Conservation (phyloP, 768 basidiomycete species). For the Cystobasidiopsis lactophilus region DNA sequence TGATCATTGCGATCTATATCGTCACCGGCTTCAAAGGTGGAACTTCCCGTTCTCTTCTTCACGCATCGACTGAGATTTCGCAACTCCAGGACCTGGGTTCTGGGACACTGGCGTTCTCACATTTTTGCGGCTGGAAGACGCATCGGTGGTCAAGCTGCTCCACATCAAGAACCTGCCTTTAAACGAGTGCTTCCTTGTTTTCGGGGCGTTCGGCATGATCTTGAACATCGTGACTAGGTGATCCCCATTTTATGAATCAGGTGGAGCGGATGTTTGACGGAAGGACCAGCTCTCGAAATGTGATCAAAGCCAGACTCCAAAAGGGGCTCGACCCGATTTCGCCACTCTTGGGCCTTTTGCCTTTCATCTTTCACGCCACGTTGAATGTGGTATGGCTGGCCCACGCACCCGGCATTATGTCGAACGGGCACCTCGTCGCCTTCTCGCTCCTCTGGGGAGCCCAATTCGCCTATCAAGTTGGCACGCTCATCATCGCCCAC, state of each 20-base stretch:
- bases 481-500: constrained; percentile 79
- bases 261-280: too few species aligned
- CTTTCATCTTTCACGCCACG: constrained; percentile 48
- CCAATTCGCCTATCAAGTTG: constrained; percentile 42
- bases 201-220: constrained; percentile 43
- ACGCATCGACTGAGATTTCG: not conserved
- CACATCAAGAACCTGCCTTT: constrained; percentile 45
- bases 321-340: constrained; percentile 26
- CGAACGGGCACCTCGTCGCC: constrained; percentile 48
- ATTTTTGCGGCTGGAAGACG: constrained; percentile 28
- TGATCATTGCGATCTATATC: constrained; percentile 54
- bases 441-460: constrained; percentile 79
- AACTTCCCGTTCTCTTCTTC: constrained; percentile 10
- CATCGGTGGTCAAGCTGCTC: constrained; percentile 35
- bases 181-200: constrained; percentile 72
- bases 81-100: constrained; percentile 41
- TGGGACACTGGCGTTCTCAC: constrained; percentile 55
- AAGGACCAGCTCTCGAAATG: constrained; percentile 47
- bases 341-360: constrained; percentile 55
- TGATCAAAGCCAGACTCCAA: constrained; percentile 37
- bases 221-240: constrained; percentile 44
- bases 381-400: constrained; percentile 68
- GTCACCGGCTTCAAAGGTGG: constrained; percentile 57
- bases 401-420: constrained; percentile 36
- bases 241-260: not conserved